These are phyloP conservation scores for Gossypium arboreum DNA, from an alignment of 345 rosid genomes.

Conservation along the genomic window DNA sequence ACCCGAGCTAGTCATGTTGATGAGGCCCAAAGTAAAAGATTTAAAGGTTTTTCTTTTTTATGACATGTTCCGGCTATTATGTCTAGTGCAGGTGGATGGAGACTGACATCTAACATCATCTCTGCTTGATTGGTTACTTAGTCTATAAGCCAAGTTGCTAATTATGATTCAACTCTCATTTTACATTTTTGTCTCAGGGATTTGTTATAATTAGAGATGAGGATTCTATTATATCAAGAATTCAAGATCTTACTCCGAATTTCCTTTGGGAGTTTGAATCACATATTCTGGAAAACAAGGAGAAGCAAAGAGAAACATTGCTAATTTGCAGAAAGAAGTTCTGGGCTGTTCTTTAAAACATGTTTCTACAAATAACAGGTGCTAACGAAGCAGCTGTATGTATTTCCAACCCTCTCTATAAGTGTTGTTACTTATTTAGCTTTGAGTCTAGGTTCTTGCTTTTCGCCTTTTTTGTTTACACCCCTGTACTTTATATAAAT, in stretches of 20 bases:
- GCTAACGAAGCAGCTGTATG: neutral
- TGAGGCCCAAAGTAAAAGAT: neutral
- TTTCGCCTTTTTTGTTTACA: neutral
- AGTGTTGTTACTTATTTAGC: neutral
- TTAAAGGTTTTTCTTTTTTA: neutral
- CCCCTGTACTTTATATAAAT: neutral
- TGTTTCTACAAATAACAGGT: neutral
- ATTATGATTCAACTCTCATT: neutral
- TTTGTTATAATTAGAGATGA: conserved; percentile 75
- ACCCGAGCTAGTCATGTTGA: neutral
- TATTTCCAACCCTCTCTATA: neutral
- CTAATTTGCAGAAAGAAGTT: conserved; percentile 78
- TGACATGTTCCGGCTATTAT: neutral
- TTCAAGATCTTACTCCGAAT: conserved; percentile 62
- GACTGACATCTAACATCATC: neutral
- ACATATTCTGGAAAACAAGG: conserved; percentile 50
- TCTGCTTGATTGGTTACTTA: neutral
- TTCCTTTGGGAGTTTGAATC: conserved; percentile 77
- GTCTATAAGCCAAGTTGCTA: neutral
- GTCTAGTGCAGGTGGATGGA: neutral
- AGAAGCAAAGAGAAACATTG: conserved; percentile 56
- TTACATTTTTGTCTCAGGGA: conserved; percentile 49
- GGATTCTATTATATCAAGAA: conserved; percentile 46
- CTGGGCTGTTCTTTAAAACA: conserved; percentile 51
- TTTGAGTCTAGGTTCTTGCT: neutral